phyloP scores from a whole-genome alignment of 495 filamentous ascomycete species.

The Neurospora intermedia region DNA sequence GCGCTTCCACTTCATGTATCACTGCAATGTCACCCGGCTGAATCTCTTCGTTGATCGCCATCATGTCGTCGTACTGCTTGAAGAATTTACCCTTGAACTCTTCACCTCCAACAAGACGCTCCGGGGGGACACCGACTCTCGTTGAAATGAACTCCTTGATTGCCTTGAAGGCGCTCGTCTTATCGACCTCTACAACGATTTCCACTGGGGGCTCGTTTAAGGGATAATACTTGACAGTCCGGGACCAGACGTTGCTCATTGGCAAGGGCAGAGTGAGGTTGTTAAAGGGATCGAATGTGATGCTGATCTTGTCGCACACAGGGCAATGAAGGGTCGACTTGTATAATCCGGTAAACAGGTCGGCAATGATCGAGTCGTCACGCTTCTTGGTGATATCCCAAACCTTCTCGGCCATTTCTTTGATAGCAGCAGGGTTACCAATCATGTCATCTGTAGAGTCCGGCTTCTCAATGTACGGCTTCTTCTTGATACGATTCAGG shows the following conservation, averaged over 20 bases:
- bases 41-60: conserved; percentile 60
- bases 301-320: conserved; percentile 85
- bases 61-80: conserved; percentile 61
- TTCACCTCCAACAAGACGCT: conserved; percentile 62
- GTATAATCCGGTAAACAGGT: conserved; percentile 94
- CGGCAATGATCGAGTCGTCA: conserved; percentile 89
- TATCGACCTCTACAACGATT: conserved; percentile 82
- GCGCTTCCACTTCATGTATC: conserved; percentile 71
- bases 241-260: conserved; percentile 64
- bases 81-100: conserved; percentile 75
- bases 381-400: conserved; percentile 88
- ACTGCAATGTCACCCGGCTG: conserved; percentile 49
- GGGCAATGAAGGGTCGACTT: conserved; percentile 94
- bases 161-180: conserved; percentile 57
- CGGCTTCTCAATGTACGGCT: conserved; percentile 95
- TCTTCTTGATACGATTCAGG: conserved; percentile 84
- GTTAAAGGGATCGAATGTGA: conserved; percentile 97
- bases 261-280: conserved; percentile 86
- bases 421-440: conserved; percentile 61
- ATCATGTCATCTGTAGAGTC: conserved; percentile 98
- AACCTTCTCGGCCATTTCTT: conserved; percentile 71
- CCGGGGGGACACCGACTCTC: conserved; percentile 48
- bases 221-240: conserved; percentile 63
- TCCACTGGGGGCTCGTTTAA: conserved; percentile 51
- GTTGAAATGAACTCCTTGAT: conserved; percentile 69